phyloP scores from a whole-genome alignment of 176 grass and related monocot species.

The Carex myosuroides region DNA sequence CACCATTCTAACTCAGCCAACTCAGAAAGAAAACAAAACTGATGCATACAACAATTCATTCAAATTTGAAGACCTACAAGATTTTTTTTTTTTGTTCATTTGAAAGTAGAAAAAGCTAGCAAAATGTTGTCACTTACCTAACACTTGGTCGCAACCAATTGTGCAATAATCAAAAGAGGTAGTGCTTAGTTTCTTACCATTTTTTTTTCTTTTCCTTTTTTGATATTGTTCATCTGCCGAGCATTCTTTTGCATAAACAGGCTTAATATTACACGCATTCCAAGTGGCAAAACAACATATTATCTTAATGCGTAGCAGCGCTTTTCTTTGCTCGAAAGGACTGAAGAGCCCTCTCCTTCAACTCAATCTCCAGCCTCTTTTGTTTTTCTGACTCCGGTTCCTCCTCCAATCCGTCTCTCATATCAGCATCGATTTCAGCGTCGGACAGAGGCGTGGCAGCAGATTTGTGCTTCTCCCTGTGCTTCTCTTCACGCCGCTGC shows the following conservation, averaged over 20 bases:
- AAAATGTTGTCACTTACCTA: not conserved
- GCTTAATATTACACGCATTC: not conserved
- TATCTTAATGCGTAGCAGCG: slow-evolving; percentile 41
- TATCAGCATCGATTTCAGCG: slow-evolving; percentile 36
- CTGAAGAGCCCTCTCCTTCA: slow-evolving; percentile 79
- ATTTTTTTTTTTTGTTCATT: not conserved
- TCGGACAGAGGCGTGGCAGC: slow-evolving; percentile 24
- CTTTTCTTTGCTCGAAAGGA: slow-evolving; percentile 67
- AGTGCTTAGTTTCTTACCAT: not conserved
- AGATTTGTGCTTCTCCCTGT: slow-evolving; percentile 48
- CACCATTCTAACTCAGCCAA: not conserved
- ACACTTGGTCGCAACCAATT: not conserved
- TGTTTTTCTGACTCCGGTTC: slow-evolving; percentile 44
- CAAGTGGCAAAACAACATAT: slow-evolving; percentile 11
- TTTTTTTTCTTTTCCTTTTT: not conserved
- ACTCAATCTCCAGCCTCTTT: slow-evolving; percentile 75
- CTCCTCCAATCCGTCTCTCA: slow-evolving; percentile 28
- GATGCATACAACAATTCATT: not conserved
- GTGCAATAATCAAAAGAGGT: not conserved
- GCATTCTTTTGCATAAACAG: not conserved
- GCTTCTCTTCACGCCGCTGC: slow-evolving; percentile 53
- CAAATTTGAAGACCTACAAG: slow-evolving; percentile 7
- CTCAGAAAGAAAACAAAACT: not conserved
- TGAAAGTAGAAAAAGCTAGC: not conserved
- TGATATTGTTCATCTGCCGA: not conserved